A percentile compares a stretch with the other conserved stretches of the same genome.
Conservation (phyloP, 1,284 basidiomycete species). For the Ceratobasidium sp. region DNA sequence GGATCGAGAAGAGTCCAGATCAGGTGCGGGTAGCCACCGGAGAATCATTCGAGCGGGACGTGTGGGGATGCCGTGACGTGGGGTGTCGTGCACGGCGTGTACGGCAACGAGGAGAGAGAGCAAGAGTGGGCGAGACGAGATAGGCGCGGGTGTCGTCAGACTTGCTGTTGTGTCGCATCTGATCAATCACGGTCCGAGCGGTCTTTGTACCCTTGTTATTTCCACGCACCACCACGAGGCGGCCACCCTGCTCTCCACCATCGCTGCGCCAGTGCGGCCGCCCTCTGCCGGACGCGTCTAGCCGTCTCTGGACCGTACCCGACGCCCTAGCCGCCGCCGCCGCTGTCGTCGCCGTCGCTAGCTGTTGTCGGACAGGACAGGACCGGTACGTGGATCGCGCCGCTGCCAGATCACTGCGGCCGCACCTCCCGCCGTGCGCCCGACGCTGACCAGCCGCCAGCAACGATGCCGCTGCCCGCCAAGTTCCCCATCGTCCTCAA, state of each 20-base stretch:
- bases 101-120: background rate
- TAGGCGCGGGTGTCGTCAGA: constrained; percentile 9
- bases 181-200: constrained; percentile 24
- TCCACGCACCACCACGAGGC: constrained; percentile 32
- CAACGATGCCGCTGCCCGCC: constrained; percentile 21
- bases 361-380: background rate
- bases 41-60: background rate
- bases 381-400: background rate
- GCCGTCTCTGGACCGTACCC: background rate
- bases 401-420: constrained; percentile 19
- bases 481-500: constrained; percentile 25
- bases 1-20: background rate
- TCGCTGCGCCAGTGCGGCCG: constrained; percentile 15
- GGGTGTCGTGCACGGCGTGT: background rate
- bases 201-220: constrained; percentile 28
- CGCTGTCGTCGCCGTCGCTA: background rate
- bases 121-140: background rate
- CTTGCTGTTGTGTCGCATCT: background rate
- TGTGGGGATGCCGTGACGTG: background rate
- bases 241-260: background rate
- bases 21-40: background rate
- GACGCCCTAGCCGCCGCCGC: too few relatives aligned
- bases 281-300: background rate
- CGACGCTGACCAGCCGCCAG: background rate
- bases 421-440: constrained; percentile 5